Percentiles rank a stretch among this genome's conserved stretches.
phyloP scores from a whole-genome alignment of 805 yeast species.

The Nakazawaea laoshanensis region DNA sequence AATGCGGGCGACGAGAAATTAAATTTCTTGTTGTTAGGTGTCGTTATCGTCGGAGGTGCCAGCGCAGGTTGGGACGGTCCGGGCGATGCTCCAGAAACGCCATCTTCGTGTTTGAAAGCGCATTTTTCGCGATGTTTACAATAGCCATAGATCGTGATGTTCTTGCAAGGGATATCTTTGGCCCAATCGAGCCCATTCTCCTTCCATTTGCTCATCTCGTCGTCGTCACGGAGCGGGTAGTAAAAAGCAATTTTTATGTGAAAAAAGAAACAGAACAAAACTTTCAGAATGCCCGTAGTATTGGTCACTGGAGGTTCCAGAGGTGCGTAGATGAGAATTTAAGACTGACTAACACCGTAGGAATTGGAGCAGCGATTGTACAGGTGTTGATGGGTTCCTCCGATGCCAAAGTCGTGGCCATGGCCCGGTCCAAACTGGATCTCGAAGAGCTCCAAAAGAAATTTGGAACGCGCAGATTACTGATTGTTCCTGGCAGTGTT shows the following conservation, averaged over 20 bases:
- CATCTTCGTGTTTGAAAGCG: slow-evolving; percentile 60
- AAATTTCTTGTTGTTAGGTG: slow-evolving; percentile 29
- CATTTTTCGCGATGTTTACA: slow-evolving; percentile 85
- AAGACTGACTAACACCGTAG: slow-evolving; percentile 21
- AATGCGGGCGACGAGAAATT: slow-evolving; percentile 49
- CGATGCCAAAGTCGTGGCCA: slow-evolving; percentile 46
- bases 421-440: slow-evolving; percentile 56
- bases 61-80: slow-evolving; percentile 7
- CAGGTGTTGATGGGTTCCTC: slow-evolving; percentile 32
- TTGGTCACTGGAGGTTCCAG: slow-evolving; percentile 59
- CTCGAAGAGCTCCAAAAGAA: slow-evolving; percentile 32
- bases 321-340: slow-evolving; percentile 25
- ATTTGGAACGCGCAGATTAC: slow-evolving; percentile 42
- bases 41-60: slow-evolving; percentile 2
- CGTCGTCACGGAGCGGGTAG: too few species aligned
- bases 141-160: slow-evolving; percentile 77
- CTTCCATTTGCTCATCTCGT: slow-evolving; percentile 21
- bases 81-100: slow-evolving; percentile 11
- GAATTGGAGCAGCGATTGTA: slow-evolving; percentile 78
- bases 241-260: too few species aligned
- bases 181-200: slow-evolving; percentile 60
- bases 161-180: slow-evolving; percentile 73
- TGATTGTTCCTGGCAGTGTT: slow-evolving; percentile 53
- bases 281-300: slow-evolving; percentile 23
- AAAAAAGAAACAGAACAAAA: neutral